Conservation (phyloP, 768 basidiomycete species). For the Boletus rubropictus region DNA sequence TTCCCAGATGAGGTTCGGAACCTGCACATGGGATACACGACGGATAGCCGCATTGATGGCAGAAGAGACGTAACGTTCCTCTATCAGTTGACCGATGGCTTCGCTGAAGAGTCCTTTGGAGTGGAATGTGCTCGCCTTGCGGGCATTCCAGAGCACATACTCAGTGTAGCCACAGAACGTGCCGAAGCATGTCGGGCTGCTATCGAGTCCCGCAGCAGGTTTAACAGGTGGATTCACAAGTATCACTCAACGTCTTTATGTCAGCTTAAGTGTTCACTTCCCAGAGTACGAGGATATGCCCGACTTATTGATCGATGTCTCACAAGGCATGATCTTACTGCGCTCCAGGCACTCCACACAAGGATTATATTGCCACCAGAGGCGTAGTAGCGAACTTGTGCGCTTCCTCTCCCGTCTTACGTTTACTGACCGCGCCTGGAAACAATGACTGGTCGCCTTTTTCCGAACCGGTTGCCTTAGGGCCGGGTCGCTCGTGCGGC, state of each 20-base stretch:
- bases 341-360: conserved; percentile 20
- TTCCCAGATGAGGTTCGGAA: conserved; percentile 64
- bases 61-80: conserved; percentile 80
- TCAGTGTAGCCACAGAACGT: conserved; percentile 52
- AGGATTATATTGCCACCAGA: conserved; percentile 6
- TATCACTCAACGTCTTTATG: not conserved
- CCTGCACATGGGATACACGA: conserved; percentile 81
- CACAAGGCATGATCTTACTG: conserved; percentile 11
- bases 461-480: too few relatives aligned
- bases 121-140: conserved; percentile 91
- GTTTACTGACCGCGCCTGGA: not conserved
- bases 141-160: conserved; percentile 65
- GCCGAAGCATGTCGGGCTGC: conserved; percentile 51
- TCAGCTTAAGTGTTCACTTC: not conserved
- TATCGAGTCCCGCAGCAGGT: conserved; percentile 44
- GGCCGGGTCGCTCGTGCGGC: not conserved
- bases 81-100: conserved; percentile 66
- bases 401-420: not conserved
- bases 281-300: conserved; percentile 27
- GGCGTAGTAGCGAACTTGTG: conserved; percentile 1
- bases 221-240: conserved; percentile 41
- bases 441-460: not conserved
- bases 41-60: conserved; percentile 65
- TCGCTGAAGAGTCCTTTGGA: conserved; percentile 83
- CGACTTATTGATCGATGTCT: conserved; percentile 26